Conservation (phyloP, 345 rosid species). For the Brassica rapa region DNA sequence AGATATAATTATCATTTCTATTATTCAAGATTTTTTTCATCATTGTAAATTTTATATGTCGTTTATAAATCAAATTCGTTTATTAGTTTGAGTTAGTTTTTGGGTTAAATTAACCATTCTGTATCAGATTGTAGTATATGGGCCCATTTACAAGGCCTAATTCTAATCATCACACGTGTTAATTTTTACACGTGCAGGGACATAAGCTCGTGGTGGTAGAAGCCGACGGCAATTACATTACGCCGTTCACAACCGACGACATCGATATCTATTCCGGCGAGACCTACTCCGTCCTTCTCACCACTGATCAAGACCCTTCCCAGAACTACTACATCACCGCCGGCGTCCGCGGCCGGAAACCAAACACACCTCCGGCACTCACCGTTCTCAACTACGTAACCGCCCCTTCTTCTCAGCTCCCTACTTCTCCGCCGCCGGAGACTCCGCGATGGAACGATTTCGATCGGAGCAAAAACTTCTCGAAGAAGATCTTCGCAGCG, state of each 20-base stretch:
- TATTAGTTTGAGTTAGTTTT: too few relatives aligned
- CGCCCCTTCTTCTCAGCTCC: conserved; percentile 44
- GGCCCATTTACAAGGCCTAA: conserved; percentile 18
- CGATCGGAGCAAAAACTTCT: conserved; percentile 51
- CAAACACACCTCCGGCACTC: conserved; percentile 60
- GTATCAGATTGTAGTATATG: background rate
- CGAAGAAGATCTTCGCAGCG: conserved; percentile 43
- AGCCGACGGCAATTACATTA: conserved; percentile 84
- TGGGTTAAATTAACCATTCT: too few relatives aligned
- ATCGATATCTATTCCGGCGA: conserved; percentile 82
- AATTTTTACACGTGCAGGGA: conserved; percentile 43
- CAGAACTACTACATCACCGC: conserved; percentile 60
- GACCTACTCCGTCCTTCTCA: conserved; percentile 70
- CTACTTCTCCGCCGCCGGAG: conserved; percentile 53
- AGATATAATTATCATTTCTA: too few relatives aligned
- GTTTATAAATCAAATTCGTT: too few relatives aligned
- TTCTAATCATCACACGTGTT: conserved; percentile 12
- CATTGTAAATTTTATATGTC: too few relatives aligned
- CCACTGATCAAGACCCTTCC: conserved; percentile 53
- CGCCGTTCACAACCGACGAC: conserved; percentile 58
- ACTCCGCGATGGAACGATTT: conserved; percentile 72
- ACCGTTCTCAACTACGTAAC: conserved; percentile 57
- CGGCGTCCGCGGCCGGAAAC: conserved; percentile 63
- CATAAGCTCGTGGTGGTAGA: conserved; percentile 81
- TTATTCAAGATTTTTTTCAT: too few relatives aligned